A percentile compares a stretch with the other conserved stretches of the same genome.
Evolutionary conservation across 2,329 filamentous ascomycete species (phyloP).

Genomic region (Fusarium haematococcum): DNA sequence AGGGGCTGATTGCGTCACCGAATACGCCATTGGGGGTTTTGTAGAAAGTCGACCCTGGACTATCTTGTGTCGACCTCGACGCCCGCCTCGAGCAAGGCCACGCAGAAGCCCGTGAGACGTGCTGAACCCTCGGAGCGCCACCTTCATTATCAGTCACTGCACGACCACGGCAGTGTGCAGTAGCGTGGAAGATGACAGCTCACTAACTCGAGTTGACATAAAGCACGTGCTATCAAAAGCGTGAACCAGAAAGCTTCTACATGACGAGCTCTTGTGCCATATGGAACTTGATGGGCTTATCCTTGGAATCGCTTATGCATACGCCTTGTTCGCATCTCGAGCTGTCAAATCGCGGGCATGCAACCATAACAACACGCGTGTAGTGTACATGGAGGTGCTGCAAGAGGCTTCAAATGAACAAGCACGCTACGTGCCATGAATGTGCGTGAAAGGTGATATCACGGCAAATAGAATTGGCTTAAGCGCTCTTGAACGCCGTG

Average conservation of each 20-base stretch:
- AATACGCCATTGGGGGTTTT: too few relatives aligned
- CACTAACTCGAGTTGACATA: neutral
- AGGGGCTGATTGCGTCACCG: too few relatives aligned
- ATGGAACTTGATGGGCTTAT: neutral
- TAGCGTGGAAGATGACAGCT: neutral
- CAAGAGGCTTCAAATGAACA: neutral
- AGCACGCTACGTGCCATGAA: neutral
- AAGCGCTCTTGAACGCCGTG: neutral
- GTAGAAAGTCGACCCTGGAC: too few relatives aligned
- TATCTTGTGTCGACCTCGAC: too few relatives aligned
- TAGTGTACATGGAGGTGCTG: neutral
- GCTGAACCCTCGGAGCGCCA: neutral
- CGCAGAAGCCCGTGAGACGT: neutral
- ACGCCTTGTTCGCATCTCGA: neutral
- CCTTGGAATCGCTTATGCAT: neutral
- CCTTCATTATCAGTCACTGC: neutral
- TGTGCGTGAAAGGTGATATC: neutral
- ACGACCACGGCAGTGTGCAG: neutral
- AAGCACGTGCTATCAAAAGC: neutral
- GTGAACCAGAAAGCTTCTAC: neutral
- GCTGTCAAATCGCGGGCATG: neutral
- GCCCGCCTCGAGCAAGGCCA: too few relatives aligned
- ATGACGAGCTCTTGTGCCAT: neutral
- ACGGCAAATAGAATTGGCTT: neutral
- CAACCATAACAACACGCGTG: neutral